Base-by-base conservation (phyloP, 129 eudicot genomes). In the Chrysanthemum lavandulifolium region DNA sequence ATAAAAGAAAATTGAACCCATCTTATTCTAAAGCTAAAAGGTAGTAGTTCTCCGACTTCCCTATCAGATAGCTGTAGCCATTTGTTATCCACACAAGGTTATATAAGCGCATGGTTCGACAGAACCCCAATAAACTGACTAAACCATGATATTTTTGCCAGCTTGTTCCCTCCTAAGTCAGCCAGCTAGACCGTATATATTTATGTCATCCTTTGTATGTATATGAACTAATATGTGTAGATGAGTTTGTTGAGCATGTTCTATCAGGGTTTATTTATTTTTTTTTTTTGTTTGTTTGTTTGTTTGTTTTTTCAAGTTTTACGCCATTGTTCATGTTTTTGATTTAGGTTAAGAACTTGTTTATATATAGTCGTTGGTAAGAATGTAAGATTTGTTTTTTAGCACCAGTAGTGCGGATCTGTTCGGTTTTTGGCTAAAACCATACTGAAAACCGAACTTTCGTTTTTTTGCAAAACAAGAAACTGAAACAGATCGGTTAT, bases 121-220 rank as follows among this genome's bases (percentile, higher is more conserved):
- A 25, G 21, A 31, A 29, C 14, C 67, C 67, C 18, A 29, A 29
- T 62, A 29, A 27, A 62, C 49, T 14, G 21, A 45, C 67, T 13
- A 62, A 29, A 62, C 2, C 13, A 7, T 16, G 18, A 19, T 53
- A 13, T 13, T 29, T 25, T 62, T 40, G 49, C 19, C 36, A 31
- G 67, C 15, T 62, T 62, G 48, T 2, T 5, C 67, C 67, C 33
- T 31, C 67, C 14, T 31, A 62, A 31, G 67, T 29, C 67, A 13
- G 67, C 45, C 21, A 2, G 40, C n/a, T 13, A 61, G 45, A 61
- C 15, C 11, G 6, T 13, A 31, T 62, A 29, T 29, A 25, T 62
- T 29, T 62, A 62, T 31, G 8, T 62, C n/a, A 62, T 62, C 31
- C 13, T 29, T 3, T 57, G 27, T n/a, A 55, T 13, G 18, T 55